Evolutionary conservation across 345 rosid genomes (phyloP).

Genomic region (Citrus medica): DNA sequence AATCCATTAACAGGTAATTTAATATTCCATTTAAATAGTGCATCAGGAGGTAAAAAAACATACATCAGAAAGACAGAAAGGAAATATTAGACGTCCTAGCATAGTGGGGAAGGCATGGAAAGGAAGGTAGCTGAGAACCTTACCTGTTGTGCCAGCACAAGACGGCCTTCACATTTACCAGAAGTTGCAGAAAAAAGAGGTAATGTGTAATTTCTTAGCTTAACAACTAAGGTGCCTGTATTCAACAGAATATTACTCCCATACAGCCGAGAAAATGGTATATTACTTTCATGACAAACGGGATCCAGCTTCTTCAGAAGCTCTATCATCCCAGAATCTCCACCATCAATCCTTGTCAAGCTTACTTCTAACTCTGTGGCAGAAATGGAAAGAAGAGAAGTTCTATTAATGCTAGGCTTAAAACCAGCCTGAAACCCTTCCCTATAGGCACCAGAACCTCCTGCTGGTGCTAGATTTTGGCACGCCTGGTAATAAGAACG

Average conservation of each 20-base stretch:
- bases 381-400: slow-evolving; percentile 72
- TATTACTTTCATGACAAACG: slow-evolving; percentile 54
- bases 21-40: slow-evolving; percentile 14
- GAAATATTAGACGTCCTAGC: slow-evolving; percentile 4
- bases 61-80: background rate
- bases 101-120: slow-evolving; percentile 8
- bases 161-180: slow-evolving; percentile 83
- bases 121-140: slow-evolving; percentile 5
- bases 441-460: slow-evolving; percentile 81
- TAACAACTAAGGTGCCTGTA: slow-evolving; percentile 57
- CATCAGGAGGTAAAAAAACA: slow-evolving; percentile 6
- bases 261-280: slow-evolving; percentile 92
- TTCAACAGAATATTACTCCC: slow-evolving; percentile 69
- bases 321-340: slow-evolving; percentile 86
- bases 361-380: slow-evolving; percentile 86
- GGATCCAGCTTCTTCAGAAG: slow-evolving; percentile 82
- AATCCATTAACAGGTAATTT: background rate
- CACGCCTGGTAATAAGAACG: slow-evolving; percentile 85
- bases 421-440: slow-evolving; percentile 93
- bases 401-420: slow-evolving; percentile 66
- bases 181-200: slow-evolving; percentile 79
- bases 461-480: slow-evolving; percentile 60
- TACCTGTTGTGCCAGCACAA: slow-evolving; percentile 97
- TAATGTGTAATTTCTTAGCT: slow-evolving; percentile 75
- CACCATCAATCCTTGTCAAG: slow-evolving; percentile 76